A percentile compares a stretch with the other conserved stretches of the same genome.
Evolutionary conservation across 768 basidiomycete species (phyloP).

Genomic region (Mycena sanguinolenta): DNA sequence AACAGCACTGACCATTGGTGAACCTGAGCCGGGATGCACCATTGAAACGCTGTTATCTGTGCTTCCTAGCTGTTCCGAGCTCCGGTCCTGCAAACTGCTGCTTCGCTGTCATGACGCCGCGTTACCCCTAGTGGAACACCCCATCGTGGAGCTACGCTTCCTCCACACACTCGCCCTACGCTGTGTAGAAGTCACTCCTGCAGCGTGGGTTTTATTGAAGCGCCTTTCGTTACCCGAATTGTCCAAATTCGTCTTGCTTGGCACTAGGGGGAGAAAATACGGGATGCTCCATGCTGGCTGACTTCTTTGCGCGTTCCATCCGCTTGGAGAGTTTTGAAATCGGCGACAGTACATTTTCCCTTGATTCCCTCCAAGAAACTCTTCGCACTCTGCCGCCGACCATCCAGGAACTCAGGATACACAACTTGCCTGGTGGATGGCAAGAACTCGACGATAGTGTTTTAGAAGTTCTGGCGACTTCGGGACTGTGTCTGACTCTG

Average conservation of each 20-base stretch:
- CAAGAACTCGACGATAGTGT: no score
- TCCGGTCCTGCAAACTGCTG: not conserved
- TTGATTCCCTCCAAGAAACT: not conserved
- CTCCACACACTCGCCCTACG: not conserved
- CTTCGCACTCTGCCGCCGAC: no score
- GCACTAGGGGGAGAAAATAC: no score
- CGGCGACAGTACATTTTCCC: not conserved
- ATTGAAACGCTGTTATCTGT: not conserved
- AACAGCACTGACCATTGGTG: not conserved
- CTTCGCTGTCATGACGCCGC: not conserved
- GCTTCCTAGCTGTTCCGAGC: not conserved
- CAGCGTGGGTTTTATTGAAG: not conserved
- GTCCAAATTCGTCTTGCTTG: not conserved
- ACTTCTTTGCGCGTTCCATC: not conserved
- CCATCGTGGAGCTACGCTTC: not conserved
- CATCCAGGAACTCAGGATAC: no score
- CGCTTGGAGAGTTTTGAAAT: not conserved
- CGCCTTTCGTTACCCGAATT: not conserved
- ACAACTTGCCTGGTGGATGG: no score
- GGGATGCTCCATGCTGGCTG: not conserved
- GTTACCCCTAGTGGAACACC: not conserved
- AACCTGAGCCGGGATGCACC: not conserved
- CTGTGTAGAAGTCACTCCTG: not conserved
- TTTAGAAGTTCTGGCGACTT: no score
- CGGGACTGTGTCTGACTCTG: no score